These are phyloP conservation scores for Arthrobotrys megalospora DNA, from an alignment of 2,329 filamentous ascomycete species.

Conservation along the genomic window DNA sequence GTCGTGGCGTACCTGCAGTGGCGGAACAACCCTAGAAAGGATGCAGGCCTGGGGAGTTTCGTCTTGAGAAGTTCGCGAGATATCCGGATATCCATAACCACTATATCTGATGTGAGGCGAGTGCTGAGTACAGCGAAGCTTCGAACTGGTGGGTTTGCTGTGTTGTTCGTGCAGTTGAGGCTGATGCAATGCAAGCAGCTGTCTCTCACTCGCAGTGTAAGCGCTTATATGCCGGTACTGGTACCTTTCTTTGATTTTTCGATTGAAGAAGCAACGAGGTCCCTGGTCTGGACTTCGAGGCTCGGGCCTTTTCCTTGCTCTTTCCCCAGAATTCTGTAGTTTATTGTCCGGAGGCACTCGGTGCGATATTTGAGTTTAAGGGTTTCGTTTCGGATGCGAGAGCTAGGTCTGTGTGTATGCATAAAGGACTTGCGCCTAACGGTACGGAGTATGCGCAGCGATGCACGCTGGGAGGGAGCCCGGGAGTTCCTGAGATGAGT, in stretches of 20 bases:
- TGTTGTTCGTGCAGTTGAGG: conserved; percentile 58
- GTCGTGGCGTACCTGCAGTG: conserved; percentile 32
- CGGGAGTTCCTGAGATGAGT: conserved; percentile 44
- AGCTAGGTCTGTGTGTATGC: conserved; percentile 56
- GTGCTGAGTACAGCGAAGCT: conserved; percentile 16
- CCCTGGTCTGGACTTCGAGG: neutral
- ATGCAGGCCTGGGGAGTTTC: neutral
- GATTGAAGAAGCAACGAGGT: conserved; percentile 11
- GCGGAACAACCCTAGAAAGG: conserved; percentile 6
- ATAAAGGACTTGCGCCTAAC: conserved; percentile 13
- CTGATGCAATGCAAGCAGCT: conserved; percentile 32
- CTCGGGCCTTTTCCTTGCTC: conserved; percentile 3
- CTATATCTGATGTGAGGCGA: conserved; percentile 15
- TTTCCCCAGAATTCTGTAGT: conserved; percentile 5
- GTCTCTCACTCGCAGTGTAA: conserved; percentile 13
- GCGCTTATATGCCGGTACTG: conserved; percentile 30
- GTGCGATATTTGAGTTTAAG: conserved; percentile 34
- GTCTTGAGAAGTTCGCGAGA: conserved; percentile 22
- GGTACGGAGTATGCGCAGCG: neutral
- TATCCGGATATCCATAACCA: conserved; percentile 17
- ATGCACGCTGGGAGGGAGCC: conserved; percentile 55
- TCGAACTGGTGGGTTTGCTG: conserved; percentile 20
- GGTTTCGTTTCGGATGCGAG: conserved; percentile 42
- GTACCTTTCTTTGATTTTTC: conserved; percentile 17
- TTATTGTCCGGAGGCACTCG: conserved; percentile 50